These are phyloP conservation scores for Acmispon strigosus DNA, from an alignment of 306 rosid species.

Conservation along the genomic window DNA sequence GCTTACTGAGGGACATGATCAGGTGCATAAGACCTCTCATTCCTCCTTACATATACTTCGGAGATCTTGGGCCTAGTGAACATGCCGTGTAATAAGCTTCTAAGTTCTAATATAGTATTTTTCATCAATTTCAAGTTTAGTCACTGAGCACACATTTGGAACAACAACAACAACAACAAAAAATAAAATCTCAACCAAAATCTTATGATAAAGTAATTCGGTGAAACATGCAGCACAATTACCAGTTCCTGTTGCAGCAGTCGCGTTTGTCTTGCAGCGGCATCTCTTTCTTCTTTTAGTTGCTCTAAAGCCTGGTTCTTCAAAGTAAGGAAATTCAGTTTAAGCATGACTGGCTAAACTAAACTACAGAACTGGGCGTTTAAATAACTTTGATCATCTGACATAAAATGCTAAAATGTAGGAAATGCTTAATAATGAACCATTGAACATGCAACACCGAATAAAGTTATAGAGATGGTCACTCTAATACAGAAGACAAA, in stretches of 20 bases:
- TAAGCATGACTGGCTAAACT: neutral
- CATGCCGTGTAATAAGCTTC: neutral
- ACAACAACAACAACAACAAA: neutral
- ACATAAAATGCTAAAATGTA: neutral
- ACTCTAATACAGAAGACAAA: neutral
- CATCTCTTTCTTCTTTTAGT: conserved; percentile 82
- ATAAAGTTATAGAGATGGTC: neutral
- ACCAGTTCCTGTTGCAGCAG: conserved; percentile 91
- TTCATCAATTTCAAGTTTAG: neutral
- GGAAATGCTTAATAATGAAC: conserved; percentile 8
- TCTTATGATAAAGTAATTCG: neutral
- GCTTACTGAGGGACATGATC: no score
- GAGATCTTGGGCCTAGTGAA: no score
- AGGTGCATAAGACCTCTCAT: no score
- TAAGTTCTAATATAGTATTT: neutral
- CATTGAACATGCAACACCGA: neutral
- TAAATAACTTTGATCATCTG: neutral
- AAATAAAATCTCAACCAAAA: neutral
- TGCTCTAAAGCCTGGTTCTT: conserved; percentile 46
- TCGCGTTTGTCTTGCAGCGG: conserved; percentile 59
- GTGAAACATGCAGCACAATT: conserved; percentile 6
- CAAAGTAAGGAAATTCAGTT: conserved; percentile 20
- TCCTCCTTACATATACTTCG: no score
- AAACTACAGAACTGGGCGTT: neutral
- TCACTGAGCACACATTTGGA: neutral